phyloP scores from a whole-genome alignment of 306 rosid genomes.

The Vigna trinervia region DNA sequence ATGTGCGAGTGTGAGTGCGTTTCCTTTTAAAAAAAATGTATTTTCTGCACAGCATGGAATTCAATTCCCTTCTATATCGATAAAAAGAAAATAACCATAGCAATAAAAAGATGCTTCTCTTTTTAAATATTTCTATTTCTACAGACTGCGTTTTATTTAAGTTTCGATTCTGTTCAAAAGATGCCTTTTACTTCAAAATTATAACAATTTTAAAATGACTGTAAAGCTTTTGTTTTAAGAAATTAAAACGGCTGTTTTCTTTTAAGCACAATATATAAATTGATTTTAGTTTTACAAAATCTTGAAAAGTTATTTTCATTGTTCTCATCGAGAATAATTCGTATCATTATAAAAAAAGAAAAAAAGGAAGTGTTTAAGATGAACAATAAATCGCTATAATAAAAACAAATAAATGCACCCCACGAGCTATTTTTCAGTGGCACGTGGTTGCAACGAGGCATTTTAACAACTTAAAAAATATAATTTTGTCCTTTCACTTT shows the following conservation, averaged over 20 bases:
- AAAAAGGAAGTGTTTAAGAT: background rate
- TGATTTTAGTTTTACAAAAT: background rate
- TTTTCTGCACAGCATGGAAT: slow-evolving; percentile 4
- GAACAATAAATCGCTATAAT: background rate
- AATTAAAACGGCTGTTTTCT: background rate
- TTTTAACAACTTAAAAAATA: background rate
- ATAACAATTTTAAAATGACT: too few relatives aligned
- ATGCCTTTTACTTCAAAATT: background rate
- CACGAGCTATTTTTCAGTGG: too few relatives aligned
- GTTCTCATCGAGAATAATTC: too few relatives aligned
- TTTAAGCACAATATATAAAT: background rate
- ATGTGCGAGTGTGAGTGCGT: slow-evolving; percentile 17
- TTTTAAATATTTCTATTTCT: background rate
- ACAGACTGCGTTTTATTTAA: background rate
- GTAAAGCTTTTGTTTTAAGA: too few relatives aligned
- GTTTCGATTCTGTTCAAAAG: background rate
- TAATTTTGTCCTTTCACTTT: too few relatives aligned
- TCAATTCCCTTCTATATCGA: slow-evolving; percentile 15
- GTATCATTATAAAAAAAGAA: too few relatives aligned
- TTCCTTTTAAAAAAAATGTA: background rate
- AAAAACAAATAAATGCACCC: background rate
- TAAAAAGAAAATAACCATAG: background rate
- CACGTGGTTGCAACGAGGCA: background rate
- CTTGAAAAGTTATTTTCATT: background rate
- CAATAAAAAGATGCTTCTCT: background rate